Evolutionary conservation across 768 basidiomycete genomes (phyloP), one percentile per base, ranked within the genome.

Genomic region (Sporobolomyces phaffii): DNA sequence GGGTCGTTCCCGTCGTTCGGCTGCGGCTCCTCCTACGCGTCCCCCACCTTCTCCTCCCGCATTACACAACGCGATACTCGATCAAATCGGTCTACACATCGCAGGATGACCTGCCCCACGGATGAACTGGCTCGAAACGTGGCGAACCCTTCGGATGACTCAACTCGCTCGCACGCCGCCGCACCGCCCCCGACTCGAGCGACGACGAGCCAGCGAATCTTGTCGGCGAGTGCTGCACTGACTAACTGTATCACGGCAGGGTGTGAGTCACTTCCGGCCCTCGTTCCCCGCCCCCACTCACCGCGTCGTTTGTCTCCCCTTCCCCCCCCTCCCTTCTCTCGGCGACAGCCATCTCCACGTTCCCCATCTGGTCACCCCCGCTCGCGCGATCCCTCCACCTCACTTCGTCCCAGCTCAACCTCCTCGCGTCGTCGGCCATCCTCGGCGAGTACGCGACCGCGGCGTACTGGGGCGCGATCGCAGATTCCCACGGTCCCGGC

Each of bases 391-490:
- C 20, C 18, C 45, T 62, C 22, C 61, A 38, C 49, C 57, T 62
- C 28, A 49, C 61, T 5, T 29, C 57, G 18, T 41, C 61, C 6
- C 64, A 63, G n/a, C 7, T 59, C 43, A 53, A 54, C 31, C 33
- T 60, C 11, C 31, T 70, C 43, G 65, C 69, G 3, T 33, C 48
- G 15, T 34, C 40, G 13, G 69, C 64, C 7, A 65, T 70, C 58
- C 65, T 60, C 22, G 69, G 51, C 26, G 63, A 71, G 40, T 71
- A 71, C 33, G 59, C 45, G 18, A 29, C 20, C 22, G 65, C 70
- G 1, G 58, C 62, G 6, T 15, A 7, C 24, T 68, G 60, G 38
- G 70, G 70, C 38, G 18, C 49, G 0, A 47, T 72, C n/a, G 56
- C 56, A 6, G 70, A 72, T 29, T 45, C 43, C 0, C 31, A 49